phyloP scores from a whole-genome alignment of 78 protist species.

The Capsaspora owczarzaki region DNA sequence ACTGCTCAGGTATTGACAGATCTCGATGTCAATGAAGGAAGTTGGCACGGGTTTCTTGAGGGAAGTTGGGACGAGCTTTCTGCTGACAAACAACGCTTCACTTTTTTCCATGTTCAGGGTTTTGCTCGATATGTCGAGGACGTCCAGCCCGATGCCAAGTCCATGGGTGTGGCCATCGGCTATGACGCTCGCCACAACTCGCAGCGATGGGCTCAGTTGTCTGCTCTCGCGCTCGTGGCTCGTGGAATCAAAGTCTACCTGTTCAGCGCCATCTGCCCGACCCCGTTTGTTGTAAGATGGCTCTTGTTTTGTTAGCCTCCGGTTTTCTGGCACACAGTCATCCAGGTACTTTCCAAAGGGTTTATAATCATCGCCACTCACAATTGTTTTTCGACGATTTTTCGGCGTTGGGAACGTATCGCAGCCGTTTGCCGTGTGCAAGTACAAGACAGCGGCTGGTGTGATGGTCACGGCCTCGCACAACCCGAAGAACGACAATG shows the following conservation, averaged over 20 bases:
- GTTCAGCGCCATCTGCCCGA: conserved; percentile 47
- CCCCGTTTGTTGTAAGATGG: conserved; percentile 73
- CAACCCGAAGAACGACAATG: conserved; percentile 95
- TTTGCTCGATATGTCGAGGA: not conserved
- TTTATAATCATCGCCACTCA: not conserved
- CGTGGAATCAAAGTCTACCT: conserved; percentile 54
- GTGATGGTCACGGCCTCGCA: conserved; percentile 91
- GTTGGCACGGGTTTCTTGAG: not conserved
- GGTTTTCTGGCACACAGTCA: not conserved
- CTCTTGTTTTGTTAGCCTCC: not conserved
- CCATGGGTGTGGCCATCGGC: conserved; percentile 50
- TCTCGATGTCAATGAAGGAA: not conserved
- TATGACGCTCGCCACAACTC: conserved; percentile 84
- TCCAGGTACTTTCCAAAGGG: not conserved
- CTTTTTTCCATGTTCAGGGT: not conserved
- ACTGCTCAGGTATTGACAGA: not conserved
- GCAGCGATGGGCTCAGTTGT: conserved; percentile 51
- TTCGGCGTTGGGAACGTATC: too few species aligned
- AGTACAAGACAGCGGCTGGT: conserved; percentile 48
- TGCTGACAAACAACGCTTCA: not conserved
- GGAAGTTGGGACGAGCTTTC: not conserved
- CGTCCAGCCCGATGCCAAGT: not conserved
- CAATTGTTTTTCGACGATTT: not conserved
- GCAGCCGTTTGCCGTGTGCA: not conserved
- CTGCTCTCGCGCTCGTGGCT: conserved; percentile 66